Conservation (phyloP, 169 alveolate genomes). For the Plasmodium cynomolgi region DNA sequence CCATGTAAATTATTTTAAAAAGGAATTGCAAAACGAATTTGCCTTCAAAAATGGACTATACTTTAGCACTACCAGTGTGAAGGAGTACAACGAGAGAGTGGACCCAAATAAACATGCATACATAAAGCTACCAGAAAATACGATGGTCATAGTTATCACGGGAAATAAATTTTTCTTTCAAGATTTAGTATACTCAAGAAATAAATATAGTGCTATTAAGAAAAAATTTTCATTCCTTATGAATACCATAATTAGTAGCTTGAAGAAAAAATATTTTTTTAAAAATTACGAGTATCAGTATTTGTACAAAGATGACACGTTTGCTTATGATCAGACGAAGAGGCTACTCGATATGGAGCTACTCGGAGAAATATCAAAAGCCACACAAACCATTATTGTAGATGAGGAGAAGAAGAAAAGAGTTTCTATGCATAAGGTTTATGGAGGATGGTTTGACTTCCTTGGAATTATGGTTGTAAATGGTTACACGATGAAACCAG, state of each 20-base stretch:
- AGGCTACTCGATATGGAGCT: slow-evolving; percentile 30
- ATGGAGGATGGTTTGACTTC: slow-evolving; percentile 74
- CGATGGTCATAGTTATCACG: slow-evolving; percentile 37
- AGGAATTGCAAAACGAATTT: slow-evolving; percentile 55
- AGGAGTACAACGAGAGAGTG: slow-evolving; percentile 30
- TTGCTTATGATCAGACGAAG: slow-evolving; percentile 20
- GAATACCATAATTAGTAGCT: slow-evolving; percentile 21
- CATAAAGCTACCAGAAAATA: slow-evolving; percentile 37
- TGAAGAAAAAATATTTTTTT: slow-evolving; percentile 32
- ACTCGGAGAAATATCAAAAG: slow-evolving; percentile 47
- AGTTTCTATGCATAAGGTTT: slow-evolving; percentile 52
- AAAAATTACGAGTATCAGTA: slow-evolving; percentile 55
- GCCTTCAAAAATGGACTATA: slow-evolving; percentile 57
- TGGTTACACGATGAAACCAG: slow-evolving; percentile 10
- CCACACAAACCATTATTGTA: slow-evolving; percentile 17
- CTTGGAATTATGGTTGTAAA: slow-evolving; percentile 49
- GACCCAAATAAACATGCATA: slow-evolving; percentile 10
- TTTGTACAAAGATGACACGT: slow-evolving; percentile 33
- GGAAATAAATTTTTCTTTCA: slow-evolving; percentile 70
- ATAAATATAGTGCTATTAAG: slow-evolving; percentile 37
- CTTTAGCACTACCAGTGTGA: slow-evolving; percentile 38
- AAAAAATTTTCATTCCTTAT: slow-evolving; percentile 25
- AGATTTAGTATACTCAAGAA: slow-evolving; percentile 42
- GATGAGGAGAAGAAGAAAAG: background rate
- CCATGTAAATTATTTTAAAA: slow-evolving; percentile 10